Percentiles rank a stretch among this genome's conserved stretches.
These are phyloP conservation scores for Butyriboletus appendiculatus DNA, from an alignment of 1,284 basidiomycete genomes.

Conservation along the genomic window DNA sequence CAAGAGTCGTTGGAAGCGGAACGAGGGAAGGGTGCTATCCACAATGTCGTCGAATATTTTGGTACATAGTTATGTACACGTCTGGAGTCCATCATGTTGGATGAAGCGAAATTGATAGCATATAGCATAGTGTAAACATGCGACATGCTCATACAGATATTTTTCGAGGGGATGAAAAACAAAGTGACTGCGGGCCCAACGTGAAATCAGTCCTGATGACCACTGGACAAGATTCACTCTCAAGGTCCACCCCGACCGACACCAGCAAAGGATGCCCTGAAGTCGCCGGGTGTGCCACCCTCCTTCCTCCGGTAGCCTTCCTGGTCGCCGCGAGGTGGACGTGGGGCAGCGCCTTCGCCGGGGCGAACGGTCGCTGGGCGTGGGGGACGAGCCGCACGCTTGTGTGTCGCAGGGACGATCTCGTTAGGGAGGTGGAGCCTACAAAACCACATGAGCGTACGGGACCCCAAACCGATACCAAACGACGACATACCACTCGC, in stretches of 20 bases:
- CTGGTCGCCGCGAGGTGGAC: slow-evolving; percentile 84
- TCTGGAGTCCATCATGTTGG: not conserved
- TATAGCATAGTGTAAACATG: slow-evolving; percentile 41
- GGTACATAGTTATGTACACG: slow-evolving; percentile 18
- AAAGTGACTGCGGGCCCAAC: not conserved
- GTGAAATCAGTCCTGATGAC: not conserved
- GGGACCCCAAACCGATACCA: not conserved
- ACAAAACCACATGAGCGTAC: slow-evolving; percentile 1
- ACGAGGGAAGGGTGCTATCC: slow-evolving; percentile 7
- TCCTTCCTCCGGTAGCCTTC: slow-evolving; percentile 92
- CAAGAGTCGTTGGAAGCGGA: slow-evolving; percentile 8
- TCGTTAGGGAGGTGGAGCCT: slow-evolving; percentile 92
- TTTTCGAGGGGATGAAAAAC: slow-evolving; percentile 29
- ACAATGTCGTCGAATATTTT: slow-evolving; percentile 31
- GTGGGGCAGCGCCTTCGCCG: slow-evolving; percentile 71
- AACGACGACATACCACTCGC: slow-evolving; percentile 73
- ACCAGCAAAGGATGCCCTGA: slow-evolving; percentile 82
- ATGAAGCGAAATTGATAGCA: slow-evolving; percentile 27
- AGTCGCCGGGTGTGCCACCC: slow-evolving; percentile 77
- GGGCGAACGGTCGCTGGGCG: slow-evolving; percentile 74
- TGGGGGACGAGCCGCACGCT: slow-evolving; percentile 82
- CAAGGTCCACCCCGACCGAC: slow-evolving; percentile 86
- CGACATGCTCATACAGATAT: slow-evolving; percentile 41
- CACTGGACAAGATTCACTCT: slow-evolving; percentile 39
- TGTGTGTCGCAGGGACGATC: slow-evolving; percentile 95